Conservation (phyloP, 1,139 yeast genomes). For the Taphrina pruni region DNA sequence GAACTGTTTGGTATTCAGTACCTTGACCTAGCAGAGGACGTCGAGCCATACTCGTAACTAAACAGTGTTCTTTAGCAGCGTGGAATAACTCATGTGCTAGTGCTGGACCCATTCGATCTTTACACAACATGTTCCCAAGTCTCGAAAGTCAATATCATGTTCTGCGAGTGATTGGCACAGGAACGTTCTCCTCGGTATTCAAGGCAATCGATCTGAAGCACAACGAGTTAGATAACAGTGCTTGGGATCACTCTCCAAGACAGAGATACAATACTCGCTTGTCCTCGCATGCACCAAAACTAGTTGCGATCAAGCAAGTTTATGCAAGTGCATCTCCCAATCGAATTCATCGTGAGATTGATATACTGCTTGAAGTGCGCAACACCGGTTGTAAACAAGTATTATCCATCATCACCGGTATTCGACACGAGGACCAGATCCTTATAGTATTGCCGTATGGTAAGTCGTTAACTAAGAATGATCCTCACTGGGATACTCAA, state of each 20-base stretch:
- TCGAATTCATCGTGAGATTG: conserved; percentile 40
- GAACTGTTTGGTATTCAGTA: not conserved
- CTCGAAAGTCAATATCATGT: conserved; percentile 41
- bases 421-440: conserved; percentile 41
- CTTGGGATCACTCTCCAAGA: conserved; percentile 29
- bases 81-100: not conserved
- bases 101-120: conserved; percentile 10
- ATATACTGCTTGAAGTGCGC: conserved; percentile 39
- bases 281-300: conserved; percentile 10
- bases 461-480: not conserved
- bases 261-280: conserved; percentile 17
- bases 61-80: not conserved
- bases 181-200: conserved; percentile 42
- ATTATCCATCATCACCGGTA: conserved; percentile 37
- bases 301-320: conserved; percentile 42
- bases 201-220: conserved; percentile 40
- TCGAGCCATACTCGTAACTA: conserved; percentile 5
- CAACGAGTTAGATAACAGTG: conserved; percentile 26
- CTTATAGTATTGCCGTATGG: conserved; percentile 41
- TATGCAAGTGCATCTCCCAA: conserved; percentile 41
- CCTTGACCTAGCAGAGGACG: conserved; percentile 18
- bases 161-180: conserved; percentile 41
- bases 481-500: not conserved
- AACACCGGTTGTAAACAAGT: conserved; percentile 33
- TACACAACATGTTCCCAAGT: conserved; percentile 37